Base-by-base conservation (phyloP, 441 rosid genomes). In the Gossypium lobatum region DNA sequence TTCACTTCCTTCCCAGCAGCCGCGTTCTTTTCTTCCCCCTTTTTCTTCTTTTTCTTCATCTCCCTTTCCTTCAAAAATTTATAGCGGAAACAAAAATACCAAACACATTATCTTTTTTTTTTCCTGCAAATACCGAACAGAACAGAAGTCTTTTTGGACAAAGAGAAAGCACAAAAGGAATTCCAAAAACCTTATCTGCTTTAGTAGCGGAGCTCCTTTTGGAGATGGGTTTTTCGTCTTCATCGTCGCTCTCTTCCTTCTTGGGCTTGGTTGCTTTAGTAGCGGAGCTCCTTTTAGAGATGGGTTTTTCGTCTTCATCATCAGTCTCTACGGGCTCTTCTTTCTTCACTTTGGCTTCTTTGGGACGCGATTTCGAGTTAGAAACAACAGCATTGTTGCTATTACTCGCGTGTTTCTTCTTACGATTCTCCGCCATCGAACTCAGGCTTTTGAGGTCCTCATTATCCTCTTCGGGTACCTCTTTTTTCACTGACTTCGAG, bases 371-470 rank as follows among this genome's bases (percentile, higher is more conserved):
- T 78, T 79, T 87, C 63, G 86, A 37, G 25, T 75, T 20, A 26
- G 79, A 58, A 63, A 79, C 21, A 79, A 77, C 85, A 9, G 76
- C 83, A 78, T 80, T 78, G 20, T 52, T 73, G 53, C 68, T 73
- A 28, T 58, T 70, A 64, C 74, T 79, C 13, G 85, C 65, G 21
- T 80, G 78, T 34, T 83, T 88, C 83, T 79, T 89, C 83, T 76
- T 89, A 28, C 84, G 82, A 39, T 82, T 83, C 76, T 75, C 78
- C 39, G 75, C 55, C 57, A 92, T 70, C 17, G 92, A 86, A 64
- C 84, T 82, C 87, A 92, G 75, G 77, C 87, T 78, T 83, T 77
- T 83, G 2, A 77, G 80, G 31, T 79, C 85, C 69, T 72, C 64
- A 60, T 54, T 79, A 9, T 81, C 85, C 1, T 80, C 88, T 14